These are phyloP conservation scores for Phoenix roebelenii DNA, from an alignment of 176 grass and related monocot genomes.

Conservation along the genomic window DNA sequence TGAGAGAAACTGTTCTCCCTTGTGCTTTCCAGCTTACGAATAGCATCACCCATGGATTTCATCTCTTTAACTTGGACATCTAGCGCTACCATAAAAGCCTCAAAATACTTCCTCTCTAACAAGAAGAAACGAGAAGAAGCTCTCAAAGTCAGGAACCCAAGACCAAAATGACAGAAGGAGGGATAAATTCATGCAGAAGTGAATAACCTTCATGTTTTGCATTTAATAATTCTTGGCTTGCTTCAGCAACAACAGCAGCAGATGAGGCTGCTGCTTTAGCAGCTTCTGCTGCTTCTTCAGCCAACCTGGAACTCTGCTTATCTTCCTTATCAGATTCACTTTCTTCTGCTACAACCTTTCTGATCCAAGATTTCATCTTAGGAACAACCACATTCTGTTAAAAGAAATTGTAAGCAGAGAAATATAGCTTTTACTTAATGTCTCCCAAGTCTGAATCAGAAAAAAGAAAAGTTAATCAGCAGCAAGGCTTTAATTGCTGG, in stretches of 20 bases:
- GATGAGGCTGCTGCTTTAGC: slow-evolving; percentile 59
- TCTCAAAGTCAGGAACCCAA: too few relatives aligned
- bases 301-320: slow-evolving; percentile 41
- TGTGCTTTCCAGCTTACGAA: slow-evolving; percentile 30
- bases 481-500: too few relatives aligned
- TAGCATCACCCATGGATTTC: slow-evolving; percentile 60
- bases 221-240: slow-evolving; percentile 64
- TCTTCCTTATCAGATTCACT: slow-evolving; percentile 37
- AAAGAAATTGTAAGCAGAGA: slow-evolving; percentile 15
- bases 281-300: slow-evolving; percentile 67
- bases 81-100: slow-evolving; percentile 54
- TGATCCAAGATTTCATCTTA: slow-evolving; percentile 61
- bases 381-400: slow-evolving; percentile 59
- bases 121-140: slow-evolving; percentile 4
- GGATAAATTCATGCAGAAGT: background rate
- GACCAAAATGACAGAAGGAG: too few relatives aligned
- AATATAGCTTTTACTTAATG: too few relatives aligned
- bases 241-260: slow-evolving; percentile 55
- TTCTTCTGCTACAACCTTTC: slow-evolving; percentile 57
- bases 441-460: too few relatives aligned
- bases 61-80: slow-evolving; percentile 73
- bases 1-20: slow-evolving; percentile 41
- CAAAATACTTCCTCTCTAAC: slow-evolving; percentile 68
- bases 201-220: slow-evolving; percentile 70
- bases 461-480: too few relatives aligned